Base-by-base conservation (phyloP, 2,329 filamentous ascomycete species). In the Acephala macrosclerotiorum region DNA sequence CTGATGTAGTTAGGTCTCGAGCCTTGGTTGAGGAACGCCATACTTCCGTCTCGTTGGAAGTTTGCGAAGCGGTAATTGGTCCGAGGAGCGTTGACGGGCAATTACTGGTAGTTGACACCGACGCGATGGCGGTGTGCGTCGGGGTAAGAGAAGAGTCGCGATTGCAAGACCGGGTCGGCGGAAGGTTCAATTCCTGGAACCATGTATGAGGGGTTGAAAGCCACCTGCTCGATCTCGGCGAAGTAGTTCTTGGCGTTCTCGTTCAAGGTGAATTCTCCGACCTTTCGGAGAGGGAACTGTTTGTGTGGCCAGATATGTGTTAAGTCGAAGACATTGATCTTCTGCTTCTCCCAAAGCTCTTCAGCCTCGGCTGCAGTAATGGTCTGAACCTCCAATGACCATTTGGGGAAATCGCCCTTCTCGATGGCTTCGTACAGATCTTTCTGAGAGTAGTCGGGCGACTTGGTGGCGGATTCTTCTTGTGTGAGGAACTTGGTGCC, bases 141-240 rank as follows among this genome's bases (percentile, higher is more conserved):
- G 12, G 87, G 84, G 78, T 91, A 91, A 0, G 88, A 90, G 82
- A 91, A 91, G 42, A 91, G 82, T 61, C 89, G 87, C 36, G 84
- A 85, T 75, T 91, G 89, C 1, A 91, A 80, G 35, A 91, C 87
- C 0, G 89, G 89, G 70, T 92, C 89, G 67, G 88, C 87, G 1
- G 88, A 90, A 2, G 88, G 85, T 76, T 91, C 88, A 60, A 89
- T 86, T 49, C 89, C 89, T 1, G 89, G 88, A 1, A 86, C 82
- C 76, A 91, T 77, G 74, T 91, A 87, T 0, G 87, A 82, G 35
- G 89, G 89, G 70, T 84, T 87, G 83, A 91, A 91, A 1, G 88
- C 87, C 14, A 85, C 82, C 75, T 91, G 89, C 79, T 92, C 89
- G 58, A 91, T 89, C 72, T 90, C 86, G 63, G 84, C 83, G 67